Conservation (phyloP, 345 rosid genomes). For the Lumnitzera littorea region DNA sequence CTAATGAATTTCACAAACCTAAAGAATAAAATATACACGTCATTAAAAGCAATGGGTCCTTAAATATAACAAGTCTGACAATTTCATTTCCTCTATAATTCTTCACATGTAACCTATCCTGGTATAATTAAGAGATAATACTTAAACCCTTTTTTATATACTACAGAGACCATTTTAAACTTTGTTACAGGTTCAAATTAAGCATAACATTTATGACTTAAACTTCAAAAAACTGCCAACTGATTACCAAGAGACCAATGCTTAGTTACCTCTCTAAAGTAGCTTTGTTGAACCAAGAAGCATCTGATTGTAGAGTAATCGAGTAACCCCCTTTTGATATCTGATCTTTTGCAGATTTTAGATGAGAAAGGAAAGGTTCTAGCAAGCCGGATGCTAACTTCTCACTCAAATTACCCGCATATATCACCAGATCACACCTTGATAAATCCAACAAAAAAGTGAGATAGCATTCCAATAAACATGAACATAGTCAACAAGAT, state of each 20-base stretch:
- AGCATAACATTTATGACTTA: too few species aligned
- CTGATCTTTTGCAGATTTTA: slow-evolving; percentile 75
- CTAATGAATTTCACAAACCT: slow-evolving; percentile 93
- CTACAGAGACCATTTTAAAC: too few species aligned
- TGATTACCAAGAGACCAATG: not conserved
- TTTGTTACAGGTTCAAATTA: too few species aligned
- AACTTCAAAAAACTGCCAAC: too few species aligned
- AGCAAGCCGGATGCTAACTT: slow-evolving; percentile 80
- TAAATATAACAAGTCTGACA: too few species aligned
- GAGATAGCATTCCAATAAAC: not conserved
- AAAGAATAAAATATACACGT: slow-evolving; percentile 1
- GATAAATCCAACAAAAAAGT: not conserved
- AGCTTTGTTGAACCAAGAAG: slow-evolving; percentile 85
- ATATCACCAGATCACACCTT: slow-evolving; percentile 91
- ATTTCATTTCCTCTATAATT: too few species aligned
- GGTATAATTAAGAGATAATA: too few species aligned
- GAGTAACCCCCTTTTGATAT: slow-evolving; percentile 90
- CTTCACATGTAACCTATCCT: too few species aligned
- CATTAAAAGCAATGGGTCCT: not conserved
- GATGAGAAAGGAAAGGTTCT: slow-evolving; percentile 81
- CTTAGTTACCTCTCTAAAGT: slow-evolving; percentile 65
- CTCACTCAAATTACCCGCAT: slow-evolving; percentile 64
- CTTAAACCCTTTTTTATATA: too few species aligned
- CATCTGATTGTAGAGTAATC: slow-evolving; percentile 52
- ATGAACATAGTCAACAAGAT: not conserved